Evolutionary conservation across 176 grass and related monocot genomes (phyloP).

Genomic region (Carex parvula): DNA sequence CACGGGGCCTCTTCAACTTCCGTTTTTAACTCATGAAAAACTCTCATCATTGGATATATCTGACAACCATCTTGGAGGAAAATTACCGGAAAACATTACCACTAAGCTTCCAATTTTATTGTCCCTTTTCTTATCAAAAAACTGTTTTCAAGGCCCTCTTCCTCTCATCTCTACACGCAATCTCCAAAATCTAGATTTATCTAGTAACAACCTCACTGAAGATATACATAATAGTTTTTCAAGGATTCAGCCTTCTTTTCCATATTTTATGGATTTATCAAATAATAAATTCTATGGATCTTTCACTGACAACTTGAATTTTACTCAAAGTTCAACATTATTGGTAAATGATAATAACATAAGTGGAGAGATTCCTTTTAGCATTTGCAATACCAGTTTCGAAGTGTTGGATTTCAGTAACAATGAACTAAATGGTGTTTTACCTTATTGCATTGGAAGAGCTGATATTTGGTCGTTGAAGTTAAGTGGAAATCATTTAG

Average conservation of each 20-base stretch:
- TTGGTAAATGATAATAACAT: no score
- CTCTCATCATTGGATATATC: constrained; percentile 18
- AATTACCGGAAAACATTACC: constrained; percentile 12
- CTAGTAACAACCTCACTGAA: constrained; percentile 17
- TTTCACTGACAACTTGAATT: not conserved
- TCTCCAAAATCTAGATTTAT: not conserved
- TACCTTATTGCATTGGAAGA: not conserved
- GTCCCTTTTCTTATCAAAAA: not conserved
- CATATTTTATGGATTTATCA: not conserved
- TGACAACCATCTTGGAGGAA: constrained; percentile 1
- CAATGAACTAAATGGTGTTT: not conserved
- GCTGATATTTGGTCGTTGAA: not conserved
- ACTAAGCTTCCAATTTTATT: constrained; percentile 3
- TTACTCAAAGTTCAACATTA: no score
- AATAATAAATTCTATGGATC: not conserved
- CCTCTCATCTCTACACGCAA: not conserved
- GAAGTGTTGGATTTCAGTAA: not conserved
- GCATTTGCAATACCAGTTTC: not conserved
- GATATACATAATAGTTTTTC: constrained; percentile 11
- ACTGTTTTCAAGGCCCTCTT: not conserved
- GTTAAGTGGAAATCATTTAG: not conserved
- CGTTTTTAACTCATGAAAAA: not conserved
- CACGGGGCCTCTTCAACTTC: constrained; percentile 2
- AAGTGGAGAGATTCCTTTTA: not conserved
- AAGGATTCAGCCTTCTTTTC: not conserved